Evolutionary conservation across 192 early-diverging fungal species (phyloP), one percentile per base, ranked within the genome.

Genomic region (Coemansia biformis): DNA sequence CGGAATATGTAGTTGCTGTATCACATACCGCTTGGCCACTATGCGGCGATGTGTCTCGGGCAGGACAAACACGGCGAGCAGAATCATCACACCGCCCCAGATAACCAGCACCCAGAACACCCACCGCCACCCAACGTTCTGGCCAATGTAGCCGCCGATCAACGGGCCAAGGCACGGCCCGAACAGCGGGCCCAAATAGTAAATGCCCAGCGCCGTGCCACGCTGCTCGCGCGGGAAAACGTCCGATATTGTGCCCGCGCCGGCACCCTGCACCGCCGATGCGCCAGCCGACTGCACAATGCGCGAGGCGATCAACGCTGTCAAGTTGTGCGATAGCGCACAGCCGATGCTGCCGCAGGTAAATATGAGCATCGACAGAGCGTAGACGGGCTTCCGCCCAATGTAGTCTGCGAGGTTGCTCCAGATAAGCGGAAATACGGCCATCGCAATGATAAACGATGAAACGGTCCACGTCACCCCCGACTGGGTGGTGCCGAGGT

Each of bases 31-130:
- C n/a, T 34, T 36, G 5, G 69, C 29, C 11, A 78, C 65, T 7
- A 64, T 48, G 11, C 56, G 42, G 22, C 76, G 64, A 15, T 73
- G 66, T 0, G 84, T 86, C 53, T 86, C 84, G 13, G 83, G 79
- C 43, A 83, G 38, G 19, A 78, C 70, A 46, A 82, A 65, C n/a
- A 74, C 54, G 1, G 66, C 68, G 13, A 77, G 23, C 14, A 80
- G 38, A 18, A 69, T 40, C 43, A 82, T 52, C 6, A 65, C 34
- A 1, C 78, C 81, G 43, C 70, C 68, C 46, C 81, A 58, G 15
- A 83, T 83, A 2, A 68, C 40, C 26, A 76, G 65, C 13, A 79
- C 58, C 69, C 81, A 82, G 45, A 83, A 86, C 11, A 79, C 54
- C 75, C 75, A 79, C 15, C 72, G 74, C 79, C 79, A 81, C 17